phyloP scores from a whole-genome alignment of 306 rosid species.

The Phaseolus lunatus region DNA sequence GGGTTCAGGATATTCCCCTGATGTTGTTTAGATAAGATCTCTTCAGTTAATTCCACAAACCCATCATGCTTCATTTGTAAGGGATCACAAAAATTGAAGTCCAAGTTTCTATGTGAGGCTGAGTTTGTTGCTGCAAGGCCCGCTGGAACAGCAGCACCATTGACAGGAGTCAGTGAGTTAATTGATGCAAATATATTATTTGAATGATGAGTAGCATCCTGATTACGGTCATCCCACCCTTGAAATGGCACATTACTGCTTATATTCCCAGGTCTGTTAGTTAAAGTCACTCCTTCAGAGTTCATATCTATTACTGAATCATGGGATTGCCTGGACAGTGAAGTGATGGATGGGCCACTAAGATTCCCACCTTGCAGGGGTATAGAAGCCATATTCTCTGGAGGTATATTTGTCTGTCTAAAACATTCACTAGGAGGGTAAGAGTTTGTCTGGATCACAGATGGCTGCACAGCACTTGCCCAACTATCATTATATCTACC shows the following conservation, averaged over 20 bases:
- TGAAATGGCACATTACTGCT: conserved; percentile 54
- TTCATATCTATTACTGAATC: conserved; percentile 56
- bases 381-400: conserved; percentile 53
- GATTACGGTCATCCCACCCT: conserved; percentile 73
- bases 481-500: conserved; percentile 64
- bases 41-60: conserved; percentile 49
- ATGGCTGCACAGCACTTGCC: conserved; percentile 65
- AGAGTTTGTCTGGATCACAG: conserved; percentile 61
- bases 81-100: conserved; percentile 55
- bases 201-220: conserved; percentile 58
- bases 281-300: conserved; percentile 51
- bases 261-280: conserved; percentile 46
- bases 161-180: conserved; percentile 59
- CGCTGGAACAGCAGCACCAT: conserved; percentile 54
- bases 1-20: conserved; percentile 62
- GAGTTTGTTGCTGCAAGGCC: conserved; percentile 52
- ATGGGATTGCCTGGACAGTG: conserved; percentile 53
- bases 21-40: conserved; percentile 50
- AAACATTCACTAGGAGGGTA: conserved; percentile 55
- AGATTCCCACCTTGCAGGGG: conserved; percentile 57
- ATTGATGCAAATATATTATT: conserved; percentile 56
- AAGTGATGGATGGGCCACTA: conserved; percentile 56
- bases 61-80: conserved; percentile 58
- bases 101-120: conserved; percentile 54
- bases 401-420: conserved; percentile 50